A percentile compares a stretch with the other conserved stretches of the same genome.
These are phyloP conservation scores for Pythium rishiriense DNA, from an alignment of 352 stramenopile genomes.

Conservation along the genomic window DNA sequence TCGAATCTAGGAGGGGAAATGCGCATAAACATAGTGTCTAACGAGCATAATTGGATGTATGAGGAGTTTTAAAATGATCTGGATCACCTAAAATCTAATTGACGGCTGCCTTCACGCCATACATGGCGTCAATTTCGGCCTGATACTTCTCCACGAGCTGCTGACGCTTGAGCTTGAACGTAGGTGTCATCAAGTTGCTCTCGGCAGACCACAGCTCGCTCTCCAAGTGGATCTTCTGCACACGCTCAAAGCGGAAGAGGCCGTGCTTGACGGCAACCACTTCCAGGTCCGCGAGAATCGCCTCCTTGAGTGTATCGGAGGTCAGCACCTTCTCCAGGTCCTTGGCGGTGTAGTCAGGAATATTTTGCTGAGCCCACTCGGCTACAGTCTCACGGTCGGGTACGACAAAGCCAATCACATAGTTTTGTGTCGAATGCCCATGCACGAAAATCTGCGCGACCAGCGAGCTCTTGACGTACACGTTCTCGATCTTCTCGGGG, in stretches of 20 bases:
- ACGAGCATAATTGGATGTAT: too few species aligned
- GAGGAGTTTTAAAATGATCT: too few species aligned
- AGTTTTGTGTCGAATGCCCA: slow-evolving; percentile 93
- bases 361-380: slow-evolving; percentile 64
- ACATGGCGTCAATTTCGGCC: slow-evolving; percentile 81
- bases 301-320: too few species aligned
- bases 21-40: too few species aligned
- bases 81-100: too few species aligned
- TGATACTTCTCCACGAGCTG: slow-evolving; percentile 86
- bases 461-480: slow-evolving; percentile 90
- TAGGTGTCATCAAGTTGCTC: slow-evolving; percentile 93
- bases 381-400: slow-evolving; percentile 89
- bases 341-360: too few species aligned
- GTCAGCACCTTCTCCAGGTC: too few species aligned
- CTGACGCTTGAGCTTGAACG: slow-evolving; percentile 95
- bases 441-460: slow-evolving; percentile 94
- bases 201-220: slow-evolving; percentile 86
- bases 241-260: slow-evolving; percentile 92
- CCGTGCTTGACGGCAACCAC: slow-evolving; percentile 47
- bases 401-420: slow-evolving; percentile 92
- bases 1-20: too few species aligned
- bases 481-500: slow-evolving; percentile 96
- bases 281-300: too few species aligned
- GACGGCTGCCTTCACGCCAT: too few species aligned
- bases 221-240: slow-evolving; percentile 88